Evolutionary conservation across 2,329 filamentous ascomycete genomes (phyloP).

Genomic region (Colletotrichum paranaense): DNA sequence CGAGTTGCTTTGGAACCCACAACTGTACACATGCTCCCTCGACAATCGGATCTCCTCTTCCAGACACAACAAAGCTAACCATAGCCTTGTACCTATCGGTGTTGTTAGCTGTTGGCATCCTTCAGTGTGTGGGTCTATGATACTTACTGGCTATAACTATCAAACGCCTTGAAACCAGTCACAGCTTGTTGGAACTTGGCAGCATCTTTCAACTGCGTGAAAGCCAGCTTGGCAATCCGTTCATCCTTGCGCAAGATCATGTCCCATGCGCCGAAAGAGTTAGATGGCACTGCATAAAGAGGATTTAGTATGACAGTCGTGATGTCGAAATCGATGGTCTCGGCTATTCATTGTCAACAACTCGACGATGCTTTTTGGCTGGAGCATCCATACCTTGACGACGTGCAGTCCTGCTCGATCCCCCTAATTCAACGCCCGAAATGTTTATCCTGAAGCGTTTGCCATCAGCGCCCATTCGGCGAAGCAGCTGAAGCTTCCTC

Average conservation of each 20-base stretch:
- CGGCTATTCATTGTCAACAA: conserved; percentile 18
- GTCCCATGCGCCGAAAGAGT: conserved; percentile 38
- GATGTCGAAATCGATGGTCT: conserved; percentile 47
- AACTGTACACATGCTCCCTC: conserved; percentile 46
- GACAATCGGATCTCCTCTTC: conserved; percentile 36
- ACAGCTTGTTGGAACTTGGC: conserved; percentile 48
- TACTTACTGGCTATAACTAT: conserved; percentile 41
- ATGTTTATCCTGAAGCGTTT: conserved; percentile 40
- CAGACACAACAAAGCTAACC: conserved; percentile 44
- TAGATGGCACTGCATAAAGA: conserved; percentile 39
- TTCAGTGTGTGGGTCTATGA: neutral
- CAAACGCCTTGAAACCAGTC: conserved; percentile 46
- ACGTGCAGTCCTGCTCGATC: conserved; percentile 7
- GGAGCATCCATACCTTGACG: conserved; percentile 18
- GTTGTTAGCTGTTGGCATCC: neutral
- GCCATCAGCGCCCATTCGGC: conserved; percentile 41
- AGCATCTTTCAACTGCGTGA: conserved; percentile 40
- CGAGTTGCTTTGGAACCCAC: conserved; percentile 45
- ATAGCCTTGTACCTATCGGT: conserved; percentile 35
- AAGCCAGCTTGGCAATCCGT: conserved; percentile 44
- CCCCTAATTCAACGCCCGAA: conserved; percentile 29
- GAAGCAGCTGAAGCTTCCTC: conserved; percentile 36
- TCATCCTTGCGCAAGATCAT: conserved; percentile 45
- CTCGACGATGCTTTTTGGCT: no score
- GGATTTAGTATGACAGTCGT: conserved; percentile 42